Evolutionary conservation across 257 asterid genomes (phyloP).

Genomic region (Solanum pinnatisectum): DNA sequence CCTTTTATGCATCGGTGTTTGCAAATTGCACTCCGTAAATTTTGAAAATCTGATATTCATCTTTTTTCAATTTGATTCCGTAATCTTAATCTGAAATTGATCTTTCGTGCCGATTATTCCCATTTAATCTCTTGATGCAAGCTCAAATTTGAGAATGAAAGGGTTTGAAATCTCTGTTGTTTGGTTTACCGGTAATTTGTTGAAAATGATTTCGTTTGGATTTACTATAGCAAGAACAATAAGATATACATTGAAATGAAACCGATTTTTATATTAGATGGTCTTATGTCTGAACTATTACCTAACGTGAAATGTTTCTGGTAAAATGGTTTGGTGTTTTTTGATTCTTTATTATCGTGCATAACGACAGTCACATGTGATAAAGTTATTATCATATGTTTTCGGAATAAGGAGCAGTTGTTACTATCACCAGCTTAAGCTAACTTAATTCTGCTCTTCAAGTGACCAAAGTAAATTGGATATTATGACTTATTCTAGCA

Average conservation of each 20-base stretch:
- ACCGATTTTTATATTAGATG: neutral
- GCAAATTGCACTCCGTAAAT: neutral
- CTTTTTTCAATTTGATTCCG: neutral
- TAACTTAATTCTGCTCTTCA: neutral
- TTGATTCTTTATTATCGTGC: neutral
- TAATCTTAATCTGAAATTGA: neutral
- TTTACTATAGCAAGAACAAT: neutral
- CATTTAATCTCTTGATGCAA: neutral
- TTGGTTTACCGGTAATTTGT: neutral
- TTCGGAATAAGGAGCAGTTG: neutral
- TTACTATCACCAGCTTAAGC: neutral
- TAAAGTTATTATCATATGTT: neutral
- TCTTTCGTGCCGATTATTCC: neutral
- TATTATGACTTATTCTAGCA: neutral
- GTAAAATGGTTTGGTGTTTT: neutral
- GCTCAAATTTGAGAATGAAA: neutral
- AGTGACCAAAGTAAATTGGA: neutral
- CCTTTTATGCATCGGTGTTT: neutral
- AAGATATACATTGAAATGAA: neutral
- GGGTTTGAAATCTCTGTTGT: conserved; percentile 12
- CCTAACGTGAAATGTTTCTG: neutral
- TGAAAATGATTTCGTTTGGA: neutral
- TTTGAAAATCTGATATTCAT: neutral
- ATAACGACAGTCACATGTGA: neutral
- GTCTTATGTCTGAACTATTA: neutral